Evolutionary conservation across 371 early-diverging fungal genomes (phyloP).

Genomic region (Mucor sp.): DNA sequence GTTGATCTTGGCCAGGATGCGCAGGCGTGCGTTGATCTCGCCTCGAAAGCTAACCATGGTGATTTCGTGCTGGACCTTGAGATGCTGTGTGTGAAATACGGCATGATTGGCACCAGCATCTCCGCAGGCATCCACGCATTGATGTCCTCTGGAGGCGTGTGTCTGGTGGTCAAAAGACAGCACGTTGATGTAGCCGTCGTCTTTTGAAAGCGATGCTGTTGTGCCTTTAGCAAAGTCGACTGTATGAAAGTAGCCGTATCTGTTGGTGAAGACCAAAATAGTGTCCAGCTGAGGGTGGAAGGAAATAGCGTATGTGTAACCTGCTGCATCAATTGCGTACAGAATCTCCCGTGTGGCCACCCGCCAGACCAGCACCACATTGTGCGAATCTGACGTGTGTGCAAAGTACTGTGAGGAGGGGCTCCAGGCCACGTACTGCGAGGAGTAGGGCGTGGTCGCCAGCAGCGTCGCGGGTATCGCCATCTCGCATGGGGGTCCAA

Average conservation of each 20-base stretch:
- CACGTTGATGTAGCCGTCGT: neutral
- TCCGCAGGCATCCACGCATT: slow-evolving; percentile 2
- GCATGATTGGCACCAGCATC: neutral
- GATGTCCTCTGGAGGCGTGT: neutral
- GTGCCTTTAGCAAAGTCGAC: slow-evolving; percentile 42
- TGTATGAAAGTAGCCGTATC: slow-evolving; percentile 63
- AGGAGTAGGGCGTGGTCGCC: slow-evolving; percentile 22
- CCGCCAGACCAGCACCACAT: slow-evolving; percentile 55
- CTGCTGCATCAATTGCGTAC: slow-evolving; percentile 51
- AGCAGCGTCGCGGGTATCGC: slow-evolving; percentile 10
- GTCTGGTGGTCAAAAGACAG: slow-evolving; percentile 12
- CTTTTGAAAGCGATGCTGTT: neutral
- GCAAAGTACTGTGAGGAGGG: slow-evolving; percentile 55
- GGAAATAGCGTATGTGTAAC: slow-evolving; percentile 48
- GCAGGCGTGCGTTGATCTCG: slow-evolving; percentile 45
- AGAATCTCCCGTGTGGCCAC: slow-evolving; percentile 37
- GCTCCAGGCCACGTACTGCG: slow-evolving; percentile 62
- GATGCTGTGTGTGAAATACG: slow-evolving; percentile 21
- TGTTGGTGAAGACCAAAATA: slow-evolving; percentile 54
- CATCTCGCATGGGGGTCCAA: slow-evolving; percentile 2
- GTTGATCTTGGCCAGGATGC: slow-evolving; percentile 60
- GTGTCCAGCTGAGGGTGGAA: slow-evolving; percentile 58
- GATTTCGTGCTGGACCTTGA: slow-evolving; percentile 48
- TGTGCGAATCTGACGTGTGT: slow-evolving; percentile 56
- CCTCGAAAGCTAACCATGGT: slow-evolving; percentile 62